phyloP scores from a whole-genome alignment of 2,329 filamentous ascomycete species.

The Fonsecaea pedrosoi region DNA sequence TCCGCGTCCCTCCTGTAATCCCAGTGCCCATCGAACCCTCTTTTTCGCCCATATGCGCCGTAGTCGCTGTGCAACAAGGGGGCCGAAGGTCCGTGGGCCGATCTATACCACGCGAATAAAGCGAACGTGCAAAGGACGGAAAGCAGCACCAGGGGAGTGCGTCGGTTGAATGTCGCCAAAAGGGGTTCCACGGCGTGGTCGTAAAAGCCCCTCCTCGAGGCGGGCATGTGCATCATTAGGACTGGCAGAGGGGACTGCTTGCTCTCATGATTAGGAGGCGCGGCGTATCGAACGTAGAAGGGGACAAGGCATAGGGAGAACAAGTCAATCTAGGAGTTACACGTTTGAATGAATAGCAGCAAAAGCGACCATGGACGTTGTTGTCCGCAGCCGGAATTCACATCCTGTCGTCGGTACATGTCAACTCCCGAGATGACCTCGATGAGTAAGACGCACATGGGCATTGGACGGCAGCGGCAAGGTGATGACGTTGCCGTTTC shows the following conservation, averaged over 20 bases:
- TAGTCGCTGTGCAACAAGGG: slow-evolving; percentile 10
- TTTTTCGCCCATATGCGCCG: slow-evolving; percentile 5
- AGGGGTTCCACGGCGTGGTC: slow-evolving; percentile 20
- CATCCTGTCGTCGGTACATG: no score
- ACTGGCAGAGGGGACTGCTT: not conserved
- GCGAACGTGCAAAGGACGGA: slow-evolving; percentile 1
- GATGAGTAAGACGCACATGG: no score
- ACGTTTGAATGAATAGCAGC: no score
- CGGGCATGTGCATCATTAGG: slow-evolving; percentile 6
- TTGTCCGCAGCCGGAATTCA: no score
- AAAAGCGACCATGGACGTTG: no score
- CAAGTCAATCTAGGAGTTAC: not conserved
- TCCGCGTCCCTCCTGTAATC: slow-evolving; percentile 38
- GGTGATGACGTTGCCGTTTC: no score
- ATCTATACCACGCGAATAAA: slow-evolving; percentile 22
- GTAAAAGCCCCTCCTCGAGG: slow-evolving; percentile 11
- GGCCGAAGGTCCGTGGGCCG: slow-evolving; percentile 3
- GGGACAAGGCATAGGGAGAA: not conserved
- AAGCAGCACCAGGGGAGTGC: slow-evolving; percentile 18
- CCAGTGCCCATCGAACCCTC: slow-evolving; percentile 30
- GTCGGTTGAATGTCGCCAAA: slow-evolving; percentile 19
- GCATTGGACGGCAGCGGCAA: no score
- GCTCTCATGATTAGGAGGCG: not conserved
- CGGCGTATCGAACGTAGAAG: not conserved
- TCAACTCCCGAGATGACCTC: no score